Evolutionary conservation across 2,329 filamentous ascomycete species (phyloP).

Genomic region (Pseudogymnoascus sp.): DNA sequence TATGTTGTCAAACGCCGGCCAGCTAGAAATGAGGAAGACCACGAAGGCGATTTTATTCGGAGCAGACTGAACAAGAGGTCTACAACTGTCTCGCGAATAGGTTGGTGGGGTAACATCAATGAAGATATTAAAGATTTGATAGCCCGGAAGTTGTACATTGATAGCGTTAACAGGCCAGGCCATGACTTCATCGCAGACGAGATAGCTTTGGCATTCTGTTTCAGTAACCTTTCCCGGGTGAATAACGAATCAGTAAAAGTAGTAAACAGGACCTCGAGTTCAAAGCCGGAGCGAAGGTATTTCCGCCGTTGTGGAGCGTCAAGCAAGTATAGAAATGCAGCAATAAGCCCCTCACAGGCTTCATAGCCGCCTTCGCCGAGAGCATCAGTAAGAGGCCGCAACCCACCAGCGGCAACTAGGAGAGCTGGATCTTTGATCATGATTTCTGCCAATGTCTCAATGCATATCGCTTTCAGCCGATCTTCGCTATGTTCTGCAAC

Average conservation of each 20-base stretch:
- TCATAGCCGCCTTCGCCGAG: constrained; percentile 86
- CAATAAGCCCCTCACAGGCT: constrained; percentile 79
- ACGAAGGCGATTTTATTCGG: constrained; percentile 85
- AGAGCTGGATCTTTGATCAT: constrained; percentile 76
- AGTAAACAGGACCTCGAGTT: constrained; percentile 81
- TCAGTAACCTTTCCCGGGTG: constrained; percentile 54
- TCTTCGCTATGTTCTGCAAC: constrained; percentile 68
- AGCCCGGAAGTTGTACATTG: constrained; percentile 79
- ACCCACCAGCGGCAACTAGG: constrained; percentile 72
- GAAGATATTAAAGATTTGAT: constrained; percentile 69
- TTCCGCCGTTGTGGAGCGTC: constrained; percentile 74
- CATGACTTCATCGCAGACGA: constrained; percentile 85
- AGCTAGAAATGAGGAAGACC: constrained; percentile 92
- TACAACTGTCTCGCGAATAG: constrained; percentile 66
- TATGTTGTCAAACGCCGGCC: constrained; percentile 91
- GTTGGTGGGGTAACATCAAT: constrained; percentile 47
- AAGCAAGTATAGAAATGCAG: constrained; percentile 80
- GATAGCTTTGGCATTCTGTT: constrained; percentile 87
- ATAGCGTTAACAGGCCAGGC: constrained; percentile 81
- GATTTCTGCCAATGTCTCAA: constrained; percentile 88
- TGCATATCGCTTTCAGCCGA: constrained; percentile 77
- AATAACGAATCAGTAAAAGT: constrained; percentile 78
- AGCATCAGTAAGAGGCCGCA: constrained; percentile 82
- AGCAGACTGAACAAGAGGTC: constrained; percentile 75
- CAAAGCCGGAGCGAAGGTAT: constrained; percentile 79